A percentile compares a stretch with the other conserved stretches of the same genome.
Evolutionary conservation across 164 flowering plant species (phyloP).

Genomic region (Pachysandra terminalis): DNA sequence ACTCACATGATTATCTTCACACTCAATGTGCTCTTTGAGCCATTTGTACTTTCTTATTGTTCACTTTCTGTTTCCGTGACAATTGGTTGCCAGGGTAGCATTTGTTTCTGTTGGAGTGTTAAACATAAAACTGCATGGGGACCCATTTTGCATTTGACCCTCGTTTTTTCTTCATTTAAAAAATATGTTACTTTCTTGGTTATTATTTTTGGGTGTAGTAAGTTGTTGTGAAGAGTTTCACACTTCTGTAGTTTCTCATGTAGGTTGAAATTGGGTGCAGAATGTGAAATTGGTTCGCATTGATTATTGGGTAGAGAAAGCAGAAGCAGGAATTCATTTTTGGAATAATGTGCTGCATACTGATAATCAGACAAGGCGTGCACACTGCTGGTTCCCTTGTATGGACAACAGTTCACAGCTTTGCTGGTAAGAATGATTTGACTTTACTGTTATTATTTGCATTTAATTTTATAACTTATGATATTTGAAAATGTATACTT

Average conservation of each 20-base stretch:
- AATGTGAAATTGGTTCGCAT: slow-evolving; percentile 77
- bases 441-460: background rate
- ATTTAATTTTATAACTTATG: background rate
- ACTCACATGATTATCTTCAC: background rate
- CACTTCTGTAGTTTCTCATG: slow-evolving; percentile 38
- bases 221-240: slow-evolving; percentile 20
- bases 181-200: background rate
- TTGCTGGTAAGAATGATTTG: slow-evolving; percentile 55
- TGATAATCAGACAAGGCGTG: slow-evolving; percentile 89
- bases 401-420: slow-evolving; percentile 64
- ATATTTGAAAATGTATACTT: too few relatives aligned
- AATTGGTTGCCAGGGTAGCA: too few relatives aligned
- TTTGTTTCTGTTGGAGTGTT: too few relatives aligned
- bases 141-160: too few relatives aligned
- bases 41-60: background rate
- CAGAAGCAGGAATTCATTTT: slow-evolving; percentile 84
- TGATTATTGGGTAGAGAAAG: slow-evolving; percentile 84
- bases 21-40: background rate
- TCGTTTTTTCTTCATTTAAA: background rate
- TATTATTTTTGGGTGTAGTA: background rate
- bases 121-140: background rate
- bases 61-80: too few relatives aligned
- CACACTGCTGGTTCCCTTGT: slow-evolving; percentile 98
- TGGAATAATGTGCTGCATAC: slow-evolving; percentile 60
- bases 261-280: slow-evolving; percentile 72